A percentile compares a stretch with the other conserved stretches of the same genome.
Evolutionary conservation across 2,329 filamentous ascomycete species (phyloP).

Genomic region (Fusarium phyllophilum): DNA sequence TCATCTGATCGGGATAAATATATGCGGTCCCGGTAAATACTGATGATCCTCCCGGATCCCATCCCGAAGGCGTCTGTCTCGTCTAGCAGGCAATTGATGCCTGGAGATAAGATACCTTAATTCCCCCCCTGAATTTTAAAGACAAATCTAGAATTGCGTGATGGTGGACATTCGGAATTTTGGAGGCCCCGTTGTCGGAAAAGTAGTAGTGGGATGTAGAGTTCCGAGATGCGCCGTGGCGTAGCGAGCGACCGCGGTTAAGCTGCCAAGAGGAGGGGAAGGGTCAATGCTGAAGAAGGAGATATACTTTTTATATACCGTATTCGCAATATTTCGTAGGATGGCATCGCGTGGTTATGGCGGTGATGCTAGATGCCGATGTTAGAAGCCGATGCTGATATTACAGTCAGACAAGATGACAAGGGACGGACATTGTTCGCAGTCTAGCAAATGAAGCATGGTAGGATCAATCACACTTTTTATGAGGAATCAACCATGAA

Average conservation of each 20-base stretch:
- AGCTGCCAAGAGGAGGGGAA: neutral
- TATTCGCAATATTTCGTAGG: neutral
- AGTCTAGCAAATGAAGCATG: neutral
- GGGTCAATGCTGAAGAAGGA: neutral
- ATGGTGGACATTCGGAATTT: neutral
- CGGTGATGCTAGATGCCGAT: neutral
- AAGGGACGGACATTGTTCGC: neutral
- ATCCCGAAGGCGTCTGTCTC: slow-evolving; percentile 15
- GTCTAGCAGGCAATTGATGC: neutral
- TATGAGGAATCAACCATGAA: neutral
- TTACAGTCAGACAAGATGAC: neutral
- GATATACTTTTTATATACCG: neutral
- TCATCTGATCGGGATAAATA: slow-evolving; percentile 34
- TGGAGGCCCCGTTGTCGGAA: neutral
- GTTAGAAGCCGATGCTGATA: neutral
- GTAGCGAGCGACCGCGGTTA: neutral
- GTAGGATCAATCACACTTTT: neutral
- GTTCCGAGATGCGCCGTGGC: slow-evolving; percentile 1
- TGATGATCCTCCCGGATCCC: slow-evolving; percentile 10
- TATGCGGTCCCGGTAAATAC: slow-evolving; percentile 4
- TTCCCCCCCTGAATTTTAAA: neutral
- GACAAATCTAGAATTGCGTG: neutral
- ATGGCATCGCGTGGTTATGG: neutral
- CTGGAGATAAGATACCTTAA: neutral
- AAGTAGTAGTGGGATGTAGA: neutral